A percentile compares a stretch with the other conserved stretches of the same genome.
phyloP scores from a whole-genome alignment of 148 eudicot species.

The Vaccinium darrowii region DNA sequence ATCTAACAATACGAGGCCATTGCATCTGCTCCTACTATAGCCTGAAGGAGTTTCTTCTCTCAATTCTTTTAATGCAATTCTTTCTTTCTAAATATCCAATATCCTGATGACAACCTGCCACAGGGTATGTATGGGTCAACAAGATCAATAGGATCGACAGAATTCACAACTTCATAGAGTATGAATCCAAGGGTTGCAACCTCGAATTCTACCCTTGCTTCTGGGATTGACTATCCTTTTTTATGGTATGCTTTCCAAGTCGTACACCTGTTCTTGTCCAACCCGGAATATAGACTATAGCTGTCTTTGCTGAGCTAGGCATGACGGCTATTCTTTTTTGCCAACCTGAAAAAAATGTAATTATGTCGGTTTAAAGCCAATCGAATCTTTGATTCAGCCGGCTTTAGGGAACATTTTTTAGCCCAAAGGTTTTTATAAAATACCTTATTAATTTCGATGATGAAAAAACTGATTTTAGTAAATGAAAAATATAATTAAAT shows the following conservation, averaged over 20 bases:
- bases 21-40: no score
- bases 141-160: neutral
- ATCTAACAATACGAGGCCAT: no score
- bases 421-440: no score
- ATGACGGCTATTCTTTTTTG: neutral
- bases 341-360: neutral
- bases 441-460: no score
- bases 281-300: neutral
- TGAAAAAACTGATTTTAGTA: no score
- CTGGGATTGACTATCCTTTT: neutral
- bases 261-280: neutral
- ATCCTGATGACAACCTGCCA: no score
- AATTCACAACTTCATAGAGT: neutral
- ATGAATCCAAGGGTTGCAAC: neutral
- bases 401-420: neutral
- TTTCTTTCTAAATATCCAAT: no score
- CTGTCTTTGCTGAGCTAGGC: neutral
- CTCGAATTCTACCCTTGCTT: neutral
- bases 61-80: no score
- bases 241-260: neutral
- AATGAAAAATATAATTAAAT: no score
- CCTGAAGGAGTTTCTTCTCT: no score
- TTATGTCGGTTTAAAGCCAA: neutral
- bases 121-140: neutral
- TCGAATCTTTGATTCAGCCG: neutral